Evolutionary conservation across 192 early-diverging fungal genomes (phyloP), one percentile per base, ranked within the genome.

Genomic region (Entomortierella lignicola): DNA sequence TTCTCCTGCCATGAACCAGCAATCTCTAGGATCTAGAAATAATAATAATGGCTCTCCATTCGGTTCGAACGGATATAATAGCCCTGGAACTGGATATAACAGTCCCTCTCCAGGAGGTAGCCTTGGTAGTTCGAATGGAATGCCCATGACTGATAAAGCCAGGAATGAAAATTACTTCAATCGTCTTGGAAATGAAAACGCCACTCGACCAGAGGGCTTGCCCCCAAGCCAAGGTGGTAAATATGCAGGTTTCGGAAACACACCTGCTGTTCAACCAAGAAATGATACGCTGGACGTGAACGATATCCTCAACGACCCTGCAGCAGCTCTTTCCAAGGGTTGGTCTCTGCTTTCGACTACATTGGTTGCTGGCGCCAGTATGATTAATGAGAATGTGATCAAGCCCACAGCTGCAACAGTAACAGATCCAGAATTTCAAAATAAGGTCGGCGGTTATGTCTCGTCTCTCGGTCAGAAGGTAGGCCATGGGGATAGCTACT

Each of bases 111-210:
- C 79, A 60, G 55, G 60, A 53, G 74, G 47, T 60, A 77, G 68
- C 43, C 62, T 74, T 31, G 60, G 70, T 48, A 52, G 55, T 67
- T 56, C 51, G 60, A 47, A 55, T 47, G 43, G 42, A 37, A 63
- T 27, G 67, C 66, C 60, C 20, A 63, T n/a, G 55, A 51, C 54
- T 30, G 83, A 92, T 44, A 91, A 92, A 71, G 70, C 83, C 56
- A 82, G 84, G 32, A 96, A 96, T 65, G 95, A 97, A 62, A 81
- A 86, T 21, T 97, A 93, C 79, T 94, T 94, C 85, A 87, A 86
- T 52, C 81, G 68, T n/a, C 69, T 93, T 12, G 92, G 93, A 29
- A 50, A 64, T 10, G 77, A 82, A 26, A 94, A 94, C 69, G 81
- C 83, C 12, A 26, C 25, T 29, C 79, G 93, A 42, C 68, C 89